Evolutionary conservation across 257 asterid genomes (phyloP).

Genomic region (Primulina eburnea): DNA sequence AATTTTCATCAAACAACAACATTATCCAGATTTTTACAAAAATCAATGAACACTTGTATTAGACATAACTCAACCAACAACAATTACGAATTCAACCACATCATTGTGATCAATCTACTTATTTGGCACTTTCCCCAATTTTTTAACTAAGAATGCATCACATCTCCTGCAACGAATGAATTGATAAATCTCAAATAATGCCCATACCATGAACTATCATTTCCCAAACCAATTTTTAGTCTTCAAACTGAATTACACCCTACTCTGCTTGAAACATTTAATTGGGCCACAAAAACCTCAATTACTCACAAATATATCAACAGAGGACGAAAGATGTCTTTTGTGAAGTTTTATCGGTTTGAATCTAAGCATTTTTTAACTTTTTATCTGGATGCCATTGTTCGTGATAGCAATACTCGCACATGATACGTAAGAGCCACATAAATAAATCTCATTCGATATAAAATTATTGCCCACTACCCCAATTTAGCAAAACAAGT

Average conservation of each 20-base stretch:
- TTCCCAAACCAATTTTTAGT: neutral
- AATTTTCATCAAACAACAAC: neutral
- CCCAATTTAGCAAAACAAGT: neutral
- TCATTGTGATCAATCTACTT: neutral
- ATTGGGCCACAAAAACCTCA: neutral
- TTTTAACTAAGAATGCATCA: neutral
- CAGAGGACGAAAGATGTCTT: neutral
- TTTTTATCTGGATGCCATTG: neutral
- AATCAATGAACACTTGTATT: neutral
- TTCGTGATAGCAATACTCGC: neutral
- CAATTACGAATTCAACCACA: neutral
- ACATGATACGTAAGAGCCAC: neutral
- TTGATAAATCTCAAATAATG: neutral
- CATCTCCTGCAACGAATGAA: neutral
- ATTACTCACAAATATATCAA: neutral
- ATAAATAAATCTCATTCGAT: neutral
- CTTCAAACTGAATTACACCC: constrained; percentile 1
- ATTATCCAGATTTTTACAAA: neutral
- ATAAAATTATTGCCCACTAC: neutral
- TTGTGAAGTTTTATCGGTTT: neutral
- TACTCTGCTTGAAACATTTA: neutral
- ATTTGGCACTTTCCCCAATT: neutral
- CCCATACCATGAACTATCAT: constrained; percentile 1
- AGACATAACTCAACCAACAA: constrained; percentile 9
- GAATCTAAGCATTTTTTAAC: neutral